Evolutionary conservation across 768 basidiomycete species (phyloP).

Genomic region (Hygrophorus russula): DNA sequence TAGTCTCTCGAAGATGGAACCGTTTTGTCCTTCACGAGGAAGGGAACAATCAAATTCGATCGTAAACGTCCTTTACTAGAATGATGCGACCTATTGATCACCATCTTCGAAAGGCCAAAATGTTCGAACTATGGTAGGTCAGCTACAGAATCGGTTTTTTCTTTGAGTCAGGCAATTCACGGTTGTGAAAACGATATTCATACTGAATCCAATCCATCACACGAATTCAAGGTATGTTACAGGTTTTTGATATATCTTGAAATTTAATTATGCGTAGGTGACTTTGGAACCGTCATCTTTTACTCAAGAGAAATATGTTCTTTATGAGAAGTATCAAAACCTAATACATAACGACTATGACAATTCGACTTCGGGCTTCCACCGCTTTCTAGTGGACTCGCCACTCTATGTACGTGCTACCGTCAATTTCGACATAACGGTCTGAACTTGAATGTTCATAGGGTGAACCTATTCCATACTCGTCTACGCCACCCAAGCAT

Average conservation of each 20-base stretch:
- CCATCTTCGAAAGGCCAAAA: neutral
- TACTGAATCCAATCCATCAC: slow-evolving; percentile 20
- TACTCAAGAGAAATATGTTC: slow-evolving; percentile 68
- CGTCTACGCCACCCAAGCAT: slow-evolving; percentile 32
- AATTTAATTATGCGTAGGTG: slow-evolving; percentile 31
- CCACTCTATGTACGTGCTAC: slow-evolving; percentile 51
- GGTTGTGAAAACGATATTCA: slow-evolving; percentile 35
- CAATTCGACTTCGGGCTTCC: slow-evolving; percentile 43
- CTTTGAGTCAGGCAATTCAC: slow-evolving; percentile 41
- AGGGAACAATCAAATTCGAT: slow-evolving; percentile 6
- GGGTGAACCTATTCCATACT: slow-evolving; percentile 53
- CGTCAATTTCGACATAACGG: neutral
- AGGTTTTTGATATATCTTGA: neutral
- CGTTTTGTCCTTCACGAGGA: slow-evolving; percentile 45
- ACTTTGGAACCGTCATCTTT: slow-evolving; percentile 66
- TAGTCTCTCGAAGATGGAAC: slow-evolving; percentile 47
- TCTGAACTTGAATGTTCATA: slow-evolving; percentile 14
- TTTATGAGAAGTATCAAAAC: slow-evolving; percentile 70
- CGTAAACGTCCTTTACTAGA: too few relatives aligned
- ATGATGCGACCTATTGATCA: neutral
- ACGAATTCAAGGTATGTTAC: slow-evolving; percentile 49
- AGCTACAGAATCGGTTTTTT: slow-evolving; percentile 24
- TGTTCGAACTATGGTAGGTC: neutral
- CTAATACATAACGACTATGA: slow-evolving; percentile 64
- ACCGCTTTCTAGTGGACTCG: slow-evolving; percentile 67